Conservation (phyloP, 768 basidiomycete species). For the Amanita fuliginea region DNA sequence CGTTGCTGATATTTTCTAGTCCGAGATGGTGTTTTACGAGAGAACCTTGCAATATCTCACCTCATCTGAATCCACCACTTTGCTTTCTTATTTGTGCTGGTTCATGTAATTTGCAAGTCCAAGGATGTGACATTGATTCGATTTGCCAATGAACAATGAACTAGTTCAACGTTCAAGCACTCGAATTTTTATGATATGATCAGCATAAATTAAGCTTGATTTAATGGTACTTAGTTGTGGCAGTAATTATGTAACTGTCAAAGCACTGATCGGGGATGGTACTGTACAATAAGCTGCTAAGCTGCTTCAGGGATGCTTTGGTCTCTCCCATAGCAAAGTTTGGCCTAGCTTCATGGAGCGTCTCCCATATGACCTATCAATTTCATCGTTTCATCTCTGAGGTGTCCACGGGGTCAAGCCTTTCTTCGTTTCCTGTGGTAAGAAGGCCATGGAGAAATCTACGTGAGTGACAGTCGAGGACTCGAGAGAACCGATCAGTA, state of each 20-base stretch:
- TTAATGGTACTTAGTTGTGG: no score
- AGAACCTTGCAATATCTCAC: constrained; percentile 41
- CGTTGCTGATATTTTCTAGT: constrained; percentile 22
- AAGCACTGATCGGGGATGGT: no score
- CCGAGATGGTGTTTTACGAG: constrained; percentile 50
- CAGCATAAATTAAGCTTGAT: no score
- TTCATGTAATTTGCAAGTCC: not conserved
- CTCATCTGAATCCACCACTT: constrained; percentile 26
- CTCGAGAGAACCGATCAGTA: not conserved
- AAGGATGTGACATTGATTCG: not conserved
- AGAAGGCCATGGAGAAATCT: not conserved
- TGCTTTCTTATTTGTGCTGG: not conserved
- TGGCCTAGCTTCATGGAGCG: not conserved
- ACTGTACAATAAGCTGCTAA: no score
- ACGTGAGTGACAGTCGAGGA: not conserved
- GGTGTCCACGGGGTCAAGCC: not conserved
- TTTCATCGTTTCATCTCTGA: not conserved
- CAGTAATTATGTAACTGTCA: no score
- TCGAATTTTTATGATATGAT: not conserved
- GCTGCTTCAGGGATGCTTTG: no score
- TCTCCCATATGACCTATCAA: not conserved
- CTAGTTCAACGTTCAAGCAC: not conserved
- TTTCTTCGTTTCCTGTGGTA: no score
- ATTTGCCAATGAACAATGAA: not conserved
- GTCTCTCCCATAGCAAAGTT: no score